Evolutionary conservation across 345 rosid genomes (phyloP).

Genomic region (Syzygium oleosum): DNA sequence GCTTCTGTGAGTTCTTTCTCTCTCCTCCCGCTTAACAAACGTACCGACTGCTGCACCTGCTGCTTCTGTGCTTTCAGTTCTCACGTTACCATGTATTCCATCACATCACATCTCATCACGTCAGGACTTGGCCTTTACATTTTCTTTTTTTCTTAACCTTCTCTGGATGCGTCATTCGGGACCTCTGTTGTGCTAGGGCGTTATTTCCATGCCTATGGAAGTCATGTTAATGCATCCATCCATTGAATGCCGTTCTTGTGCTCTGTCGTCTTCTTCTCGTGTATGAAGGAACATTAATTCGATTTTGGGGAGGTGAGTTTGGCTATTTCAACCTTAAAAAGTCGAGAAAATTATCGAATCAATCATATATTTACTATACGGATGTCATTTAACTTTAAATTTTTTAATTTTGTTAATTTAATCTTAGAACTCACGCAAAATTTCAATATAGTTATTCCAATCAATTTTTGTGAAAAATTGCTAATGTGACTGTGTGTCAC

Average conservation of each 20-base stretch:
- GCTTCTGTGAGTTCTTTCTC: neutral
- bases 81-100: neutral
- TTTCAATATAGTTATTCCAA: neutral
- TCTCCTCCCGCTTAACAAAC: neutral
- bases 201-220: neutral
- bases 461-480: rapidly evolving
- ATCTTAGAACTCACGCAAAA: rapidly evolving
- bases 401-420: neutral
- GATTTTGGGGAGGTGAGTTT: neutral
- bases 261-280: neutral
- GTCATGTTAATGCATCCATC: neutral
- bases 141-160: neutral
- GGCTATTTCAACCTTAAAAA: neutral
- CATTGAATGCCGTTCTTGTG: neutral
- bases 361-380: neutral
- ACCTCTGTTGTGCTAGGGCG: neutral
- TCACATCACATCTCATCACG: neutral
- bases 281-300: neutral
- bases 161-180: neutral
- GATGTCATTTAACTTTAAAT: rapidly evolving
- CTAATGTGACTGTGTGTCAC: rapidly evolving
- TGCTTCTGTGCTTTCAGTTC: neutral
- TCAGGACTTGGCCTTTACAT: neutral
- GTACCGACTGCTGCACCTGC: neutral
- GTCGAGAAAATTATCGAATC: neutral